Percentiles rank a stretch among this genome's conserved stretches.
Conservation (phyloP, 768 basidiomycete genomes). For the Mycena pura region DNA sequence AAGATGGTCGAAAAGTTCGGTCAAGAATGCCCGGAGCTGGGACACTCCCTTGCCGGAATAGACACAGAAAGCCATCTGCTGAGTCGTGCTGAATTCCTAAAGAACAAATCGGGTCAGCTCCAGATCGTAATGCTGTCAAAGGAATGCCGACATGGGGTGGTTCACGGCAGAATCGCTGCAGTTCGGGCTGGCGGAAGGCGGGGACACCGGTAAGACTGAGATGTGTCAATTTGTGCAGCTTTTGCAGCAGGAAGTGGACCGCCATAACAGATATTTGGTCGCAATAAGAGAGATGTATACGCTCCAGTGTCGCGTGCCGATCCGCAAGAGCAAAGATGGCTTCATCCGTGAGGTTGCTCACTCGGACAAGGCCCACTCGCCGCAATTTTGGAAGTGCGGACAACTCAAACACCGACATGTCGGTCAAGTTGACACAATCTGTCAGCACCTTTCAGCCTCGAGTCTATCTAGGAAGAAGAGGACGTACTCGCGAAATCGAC, state of each 20-base stretch:
- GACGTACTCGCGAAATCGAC: conserved; percentile 94
- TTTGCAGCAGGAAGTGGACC: conserved; percentile 87
- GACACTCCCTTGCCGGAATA: conserved; percentile 92
- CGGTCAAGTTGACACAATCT: conserved; percentile 90
- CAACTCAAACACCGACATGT: conserved; percentile 93
- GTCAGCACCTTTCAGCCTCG: conserved; percentile 25
- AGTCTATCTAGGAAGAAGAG: conserved; percentile 6
- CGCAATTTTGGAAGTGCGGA: conserved; percentile 88
- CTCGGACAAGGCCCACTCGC: conserved; percentile 93
- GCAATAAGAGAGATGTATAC: conserved; percentile 97
- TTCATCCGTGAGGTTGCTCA: conserved; percentile 91
- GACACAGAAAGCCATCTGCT: conserved; percentile 92
- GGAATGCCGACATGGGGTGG: conserved; percentile 83
- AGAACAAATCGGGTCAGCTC: conserved; percentile 6
- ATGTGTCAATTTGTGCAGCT: conserved; percentile 91
- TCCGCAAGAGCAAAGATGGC: conserved; percentile 89
- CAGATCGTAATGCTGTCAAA: neutral
- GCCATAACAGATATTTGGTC: conserved; percentile 93
- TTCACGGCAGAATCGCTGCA: conserved; percentile 89
- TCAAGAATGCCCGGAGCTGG: conserved; percentile 81
- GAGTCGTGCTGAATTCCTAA: conserved; percentile 91
- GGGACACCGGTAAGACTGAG: conserved; percentile 97
- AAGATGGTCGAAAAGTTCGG: conserved; percentile 76
- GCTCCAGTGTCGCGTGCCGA: conserved; percentile 85
- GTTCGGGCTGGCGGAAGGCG: conserved; percentile 82